These are phyloP conservation scores for Rhodofomes roseus DNA, from an alignment of 1,284 basidiomycete species.

Conservation along the genomic window DNA sequence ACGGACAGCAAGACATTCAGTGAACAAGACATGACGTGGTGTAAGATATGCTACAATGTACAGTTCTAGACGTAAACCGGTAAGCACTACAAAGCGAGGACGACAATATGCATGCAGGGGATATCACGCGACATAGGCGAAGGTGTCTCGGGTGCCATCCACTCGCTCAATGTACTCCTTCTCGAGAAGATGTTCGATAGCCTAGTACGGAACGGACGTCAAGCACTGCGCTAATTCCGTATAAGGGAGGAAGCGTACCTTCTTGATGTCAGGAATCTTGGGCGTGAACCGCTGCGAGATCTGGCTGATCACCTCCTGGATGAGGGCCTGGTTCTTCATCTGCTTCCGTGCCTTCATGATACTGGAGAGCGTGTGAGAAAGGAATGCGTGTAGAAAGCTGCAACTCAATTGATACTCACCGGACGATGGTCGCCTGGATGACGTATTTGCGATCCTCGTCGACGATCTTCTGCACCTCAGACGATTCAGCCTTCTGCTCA, in stretches of 20 bases:
- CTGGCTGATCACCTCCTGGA: slow-evolving; percentile 92
- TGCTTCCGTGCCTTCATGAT: slow-evolving; percentile 99
- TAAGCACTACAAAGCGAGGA: slow-evolving; percentile 7
- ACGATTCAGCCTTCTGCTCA: slow-evolving; percentile 89
- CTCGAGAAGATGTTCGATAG: slow-evolving; percentile 96
- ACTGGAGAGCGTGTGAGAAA: slow-evolving; percentile 34
- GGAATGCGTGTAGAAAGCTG: not conserved
- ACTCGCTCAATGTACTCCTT: slow-evolving; percentile 97
- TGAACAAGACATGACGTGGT: not conserved
- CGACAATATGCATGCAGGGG: not conserved
- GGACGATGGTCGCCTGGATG: slow-evolving; percentile 96
- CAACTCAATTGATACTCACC: slow-evolving; percentile 43
- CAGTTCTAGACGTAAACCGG: slow-evolving; percentile 20
- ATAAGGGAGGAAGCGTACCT: slow-evolving; percentile 40
- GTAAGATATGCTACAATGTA: slow-evolving; percentile 22
- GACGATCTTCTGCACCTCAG: slow-evolving; percentile 91
- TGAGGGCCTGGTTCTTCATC: slow-evolving; percentile 93
- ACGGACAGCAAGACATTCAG: not conserved
- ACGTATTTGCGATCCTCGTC: slow-evolving; percentile 98
- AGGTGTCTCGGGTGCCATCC: slow-evolving; percentile 77
- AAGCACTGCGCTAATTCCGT: not conserved
- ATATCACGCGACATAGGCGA: slow-evolving; percentile 67
- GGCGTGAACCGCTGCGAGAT: slow-evolving; percentile 88
- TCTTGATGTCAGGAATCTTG: slow-evolving; percentile 90
- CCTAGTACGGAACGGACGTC: slow-evolving; percentile 40